phyloP scores from a whole-genome alignment of 202 grass and related monocot genomes.

The Setaria viridis region DNA sequence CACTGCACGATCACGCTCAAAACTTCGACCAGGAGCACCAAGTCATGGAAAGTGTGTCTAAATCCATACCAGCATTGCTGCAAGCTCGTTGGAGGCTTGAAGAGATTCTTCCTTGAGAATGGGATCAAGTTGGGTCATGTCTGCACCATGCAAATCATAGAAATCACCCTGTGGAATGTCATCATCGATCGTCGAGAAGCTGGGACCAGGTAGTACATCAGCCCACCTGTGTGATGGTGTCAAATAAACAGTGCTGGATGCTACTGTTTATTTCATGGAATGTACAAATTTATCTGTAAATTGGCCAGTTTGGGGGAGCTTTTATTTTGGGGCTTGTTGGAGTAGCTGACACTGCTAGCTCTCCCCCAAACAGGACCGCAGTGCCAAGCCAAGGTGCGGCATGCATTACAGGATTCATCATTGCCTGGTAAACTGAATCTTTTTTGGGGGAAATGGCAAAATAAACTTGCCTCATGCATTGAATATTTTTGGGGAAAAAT shows the following conservation, averaged over 20 bases:
- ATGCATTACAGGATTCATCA: too few relatives aligned
- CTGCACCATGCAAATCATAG: not conserved
- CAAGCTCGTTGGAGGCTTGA: not conserved
- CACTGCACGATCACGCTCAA: not conserved
- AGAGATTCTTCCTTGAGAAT: not conserved
- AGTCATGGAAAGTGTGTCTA: not conserved
- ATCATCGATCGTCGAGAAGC: not conserved
- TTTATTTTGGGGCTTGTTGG: not conserved
- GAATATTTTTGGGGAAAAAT: too few relatives aligned
- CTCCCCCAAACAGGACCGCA: too few relatives aligned
- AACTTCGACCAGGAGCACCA: not conserved
- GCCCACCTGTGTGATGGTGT: not conserved
- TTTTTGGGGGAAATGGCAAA: too few relatives aligned
- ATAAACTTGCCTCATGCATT: too few relatives aligned
- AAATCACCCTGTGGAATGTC: not conserved
- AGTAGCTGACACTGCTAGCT: too few relatives aligned
- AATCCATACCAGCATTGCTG: not conserved
- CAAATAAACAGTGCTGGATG: not conserved
- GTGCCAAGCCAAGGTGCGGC: too few relatives aligned
- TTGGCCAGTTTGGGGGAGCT: not conserved
- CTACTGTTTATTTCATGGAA: not conserved
- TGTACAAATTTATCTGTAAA: not conserved
- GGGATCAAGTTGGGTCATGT: not conserved
- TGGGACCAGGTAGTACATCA: not conserved
- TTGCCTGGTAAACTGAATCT: too few relatives aligned